Base-by-base conservation (phyloP, 1,284 basidiomycete species). In the Sanghuangporus sanghuang region DNA sequence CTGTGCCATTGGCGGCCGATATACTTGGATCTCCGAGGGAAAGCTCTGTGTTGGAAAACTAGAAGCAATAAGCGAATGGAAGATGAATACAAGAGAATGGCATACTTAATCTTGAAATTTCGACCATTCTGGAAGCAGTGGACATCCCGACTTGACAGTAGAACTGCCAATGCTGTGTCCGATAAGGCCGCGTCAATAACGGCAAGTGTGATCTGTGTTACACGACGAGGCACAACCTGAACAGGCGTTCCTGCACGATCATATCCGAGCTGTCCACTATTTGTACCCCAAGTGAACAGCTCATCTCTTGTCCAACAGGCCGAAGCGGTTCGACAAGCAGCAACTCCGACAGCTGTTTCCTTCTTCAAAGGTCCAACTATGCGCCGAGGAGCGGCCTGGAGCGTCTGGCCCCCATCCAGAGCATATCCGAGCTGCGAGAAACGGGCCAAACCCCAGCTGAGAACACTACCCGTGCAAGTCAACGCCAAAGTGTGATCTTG, bases 221-320 rank as follows among this genome's bases (percentile, higher is more conserved):
- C 95, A 66, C 90, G 87, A 46, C 95, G 82, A 0, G 96, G 96
- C 2, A 85, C 71, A 2, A 91, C 73, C 73, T 98, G 96, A 0
- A 92, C 79, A 0, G 92, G 87, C 52, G 90, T 91, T 0, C 90
- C 81, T 4, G 78, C 73, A 1, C 46, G 36, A 21, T 27, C 36
- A 59, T 55, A 66, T 49, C 96, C 96, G 3, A 99, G 81, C 73
- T 99, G 97, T 0, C 97, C 97, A 39, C 83, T 84, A 74, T 98
- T 98, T 27, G 92, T 95, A 0, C 96, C 97, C 96, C 96, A 99
- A 0, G 96, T 97, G 76, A 86, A 98, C 0, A 98, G 83, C n/a
- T 88, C 85, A n/a, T 72, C 73, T 16, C 83, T 82, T 0, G 95
- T 97, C 89, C 93, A 99, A 72, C 93, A 96, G 1, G 87, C 95